phyloP scores from a whole-genome alignment of 495 filamentous ascomycete species.

The Penicillium maclennaniae region DNA sequence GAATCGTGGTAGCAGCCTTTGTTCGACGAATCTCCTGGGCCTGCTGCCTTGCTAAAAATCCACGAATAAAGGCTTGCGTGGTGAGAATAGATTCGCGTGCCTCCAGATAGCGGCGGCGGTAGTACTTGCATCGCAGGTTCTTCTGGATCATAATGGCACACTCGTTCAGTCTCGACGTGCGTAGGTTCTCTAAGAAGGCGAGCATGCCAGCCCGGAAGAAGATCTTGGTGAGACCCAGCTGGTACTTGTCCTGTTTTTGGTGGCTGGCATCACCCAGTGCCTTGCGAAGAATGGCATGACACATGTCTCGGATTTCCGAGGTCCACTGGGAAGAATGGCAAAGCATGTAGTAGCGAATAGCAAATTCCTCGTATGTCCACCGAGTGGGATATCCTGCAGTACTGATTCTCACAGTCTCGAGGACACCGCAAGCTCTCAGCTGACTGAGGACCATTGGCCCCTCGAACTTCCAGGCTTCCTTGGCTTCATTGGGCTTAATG shows the following conservation, averaged over 20 bases:
- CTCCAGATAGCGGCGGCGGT: constrained; percentile 86
- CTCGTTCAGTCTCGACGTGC: constrained; percentile 83
- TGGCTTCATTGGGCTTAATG: constrained; percentile 98
- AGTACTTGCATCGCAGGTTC: constrained; percentile 93
- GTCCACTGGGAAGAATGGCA: constrained; percentile 90
- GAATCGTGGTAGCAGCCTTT: constrained; percentile 89
- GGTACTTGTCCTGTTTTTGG: constrained; percentile 89
- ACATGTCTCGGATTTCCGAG: constrained; percentile 88
- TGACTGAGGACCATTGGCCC: constrained; percentile 99
- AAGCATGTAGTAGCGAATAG: constrained; percentile 96
- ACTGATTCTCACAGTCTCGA: constrained; percentile 97
- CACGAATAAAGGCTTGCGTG: constrained; percentile 72
- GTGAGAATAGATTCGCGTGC: constrained; percentile 75
- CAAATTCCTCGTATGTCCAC: constrained; percentile 99
- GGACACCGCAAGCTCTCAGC: constrained; percentile 94
- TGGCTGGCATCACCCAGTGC: constrained; percentile 79
- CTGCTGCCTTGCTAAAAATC: constrained; percentile 66
- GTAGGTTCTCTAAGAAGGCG: constrained; percentile 90
- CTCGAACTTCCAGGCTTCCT: constrained; percentile 96
- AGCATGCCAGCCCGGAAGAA: constrained; percentile 99
- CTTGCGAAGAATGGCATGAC: constrained; percentile 82
- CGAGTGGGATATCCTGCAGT: constrained; percentile 96
- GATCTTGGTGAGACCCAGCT: constrained; percentile 94
- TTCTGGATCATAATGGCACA: constrained; percentile 99
- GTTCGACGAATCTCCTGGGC: constrained; percentile 77